Percentiles rank a stretch among this genome's conserved stretches.
These are phyloP conservation scores for bread wheat (Triticum aestivum) DNA, from an alignment of 176 grass and related monocot species.

Conservation along the genomic window DNA sequence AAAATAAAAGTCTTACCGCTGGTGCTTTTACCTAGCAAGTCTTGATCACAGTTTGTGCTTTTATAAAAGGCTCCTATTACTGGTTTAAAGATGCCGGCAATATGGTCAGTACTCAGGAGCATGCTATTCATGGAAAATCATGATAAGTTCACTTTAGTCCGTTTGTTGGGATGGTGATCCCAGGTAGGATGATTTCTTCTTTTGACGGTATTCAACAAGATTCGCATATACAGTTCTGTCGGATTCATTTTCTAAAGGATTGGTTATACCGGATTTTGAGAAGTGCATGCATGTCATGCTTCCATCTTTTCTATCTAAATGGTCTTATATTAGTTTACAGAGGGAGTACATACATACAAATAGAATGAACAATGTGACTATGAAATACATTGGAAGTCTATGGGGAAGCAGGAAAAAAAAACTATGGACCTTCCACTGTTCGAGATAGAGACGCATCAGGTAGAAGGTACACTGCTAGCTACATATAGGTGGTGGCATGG, in stretches of 20 bases:
- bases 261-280: neutral
- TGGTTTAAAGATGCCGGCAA: constrained; percentile 54
- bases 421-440: neutral
- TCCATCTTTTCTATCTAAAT: too few species aligned
- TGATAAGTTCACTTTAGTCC: constrained; percentile 30
- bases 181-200: constrained; percentile 6
- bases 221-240: neutral
- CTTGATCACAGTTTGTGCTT: constrained; percentile 23
- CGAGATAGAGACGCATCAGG: constrained; percentile 27
- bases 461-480: constrained; percentile 15
- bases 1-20: constrained; percentile 34
- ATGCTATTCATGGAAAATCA: constrained; percentile 53
- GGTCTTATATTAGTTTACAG: too few species aligned
- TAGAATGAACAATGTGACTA: neutral
- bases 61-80: constrained; percentile 38
- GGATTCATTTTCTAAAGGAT: neutral
- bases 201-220: constrained; percentile 1
- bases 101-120: constrained; percentile 49
- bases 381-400: neutral
- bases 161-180: constrained; percentile 10
- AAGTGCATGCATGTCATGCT: neutral
- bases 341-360: neutral
- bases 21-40: constrained; percentile 40
- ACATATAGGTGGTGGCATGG: constrained; percentile 9
- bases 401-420: neutral